Evolutionary conservation across 306 rosid genomes (phyloP), one percentile per base, ranked within the genome.

Genomic region (Myrica gale): DNA sequence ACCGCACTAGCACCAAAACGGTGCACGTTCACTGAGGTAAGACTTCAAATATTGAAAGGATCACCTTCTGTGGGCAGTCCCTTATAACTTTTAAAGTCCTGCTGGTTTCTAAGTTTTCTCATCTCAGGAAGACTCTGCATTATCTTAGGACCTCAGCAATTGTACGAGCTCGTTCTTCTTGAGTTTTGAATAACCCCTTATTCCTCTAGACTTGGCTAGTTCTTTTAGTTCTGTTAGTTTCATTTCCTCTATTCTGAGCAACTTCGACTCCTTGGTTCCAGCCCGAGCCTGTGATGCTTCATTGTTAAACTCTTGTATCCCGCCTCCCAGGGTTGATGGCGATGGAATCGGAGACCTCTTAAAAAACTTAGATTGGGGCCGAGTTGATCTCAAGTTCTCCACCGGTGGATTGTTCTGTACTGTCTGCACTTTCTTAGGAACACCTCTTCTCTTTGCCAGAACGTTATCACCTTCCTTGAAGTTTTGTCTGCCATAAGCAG

Each of bases 111-210:
- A 71, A 32, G 11, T 17, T 39, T 53, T 48, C 26, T 16, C 15
- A 6, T 73, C 7, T 1, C 55, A 41, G 43, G 46, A 50, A 48
- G 66, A 15, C 42, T 5, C 42, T 5, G 7, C 5, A 19, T n/a
- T 37, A 56, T 37, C 43, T 32, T 74, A 76, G 37, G 86, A 69
- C 39, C 57, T 45, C 37, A 87, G 76, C 39, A 85, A 20, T 71
- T 76, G 53, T 20, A 86, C 39, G 1, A 90, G 92, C 75, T 88
- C 89, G 16, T 42, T 76, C 71, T 88, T 90, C 84, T 80, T 90
- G 17, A 88, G 80, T 73, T 87, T 90, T 0, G 91, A 87, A 86
- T 90, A 88, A 50, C 96, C 88, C 85, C 57, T 83, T 0, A 88
- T 52, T 73, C 87, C 88, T 75, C 88, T 85, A 66, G 87, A 82